phyloP scores from a whole-genome alignment of 352 stramenopile species.

The Peronospora belbahrii region DNA sequence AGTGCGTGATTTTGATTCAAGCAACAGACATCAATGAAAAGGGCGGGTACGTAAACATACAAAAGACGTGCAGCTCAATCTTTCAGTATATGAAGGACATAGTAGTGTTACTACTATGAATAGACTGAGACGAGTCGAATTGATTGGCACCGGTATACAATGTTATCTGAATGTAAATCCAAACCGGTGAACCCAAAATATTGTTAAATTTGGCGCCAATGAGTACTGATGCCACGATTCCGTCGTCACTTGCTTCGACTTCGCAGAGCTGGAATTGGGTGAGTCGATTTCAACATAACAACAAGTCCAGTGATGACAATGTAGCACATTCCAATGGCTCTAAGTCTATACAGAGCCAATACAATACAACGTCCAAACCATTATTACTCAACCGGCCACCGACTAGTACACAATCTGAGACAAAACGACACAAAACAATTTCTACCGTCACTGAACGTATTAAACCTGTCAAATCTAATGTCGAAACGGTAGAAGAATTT shows the following conservation, averaged over 20 bases:
- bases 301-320: conserved; percentile 3
- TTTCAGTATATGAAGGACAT: too few species aligned
- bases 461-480: conserved; percentile 15
- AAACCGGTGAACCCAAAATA: too few species aligned
- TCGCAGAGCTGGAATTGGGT: conserved; percentile 47
- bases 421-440: conserved; percentile 8
- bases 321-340: too few species aligned
- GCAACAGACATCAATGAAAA: too few species aligned
- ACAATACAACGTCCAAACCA: conserved; percentile 4
- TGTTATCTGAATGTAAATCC: not conserved
- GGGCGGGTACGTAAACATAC: too few species aligned
- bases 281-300: conserved; percentile 29
- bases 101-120: too few species aligned
- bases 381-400: conserved; percentile 10
- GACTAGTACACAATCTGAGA: conserved; percentile 2
- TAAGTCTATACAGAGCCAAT: conserved; percentile 5
- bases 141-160: too few species aligned
- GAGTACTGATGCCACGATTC: not conserved
- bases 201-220: conserved; percentile 13
- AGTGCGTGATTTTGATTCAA: too few species aligned
- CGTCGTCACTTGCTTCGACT: conserved; percentile 2
- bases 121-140: too few species aligned
- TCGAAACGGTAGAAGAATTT: conserved; percentile 36
- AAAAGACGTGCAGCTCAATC: too few species aligned
- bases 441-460: conserved; percentile 9